Conservation (phyloP, 495 filamentous ascomycete species). For the Aspergillus haitiensis region DNA sequence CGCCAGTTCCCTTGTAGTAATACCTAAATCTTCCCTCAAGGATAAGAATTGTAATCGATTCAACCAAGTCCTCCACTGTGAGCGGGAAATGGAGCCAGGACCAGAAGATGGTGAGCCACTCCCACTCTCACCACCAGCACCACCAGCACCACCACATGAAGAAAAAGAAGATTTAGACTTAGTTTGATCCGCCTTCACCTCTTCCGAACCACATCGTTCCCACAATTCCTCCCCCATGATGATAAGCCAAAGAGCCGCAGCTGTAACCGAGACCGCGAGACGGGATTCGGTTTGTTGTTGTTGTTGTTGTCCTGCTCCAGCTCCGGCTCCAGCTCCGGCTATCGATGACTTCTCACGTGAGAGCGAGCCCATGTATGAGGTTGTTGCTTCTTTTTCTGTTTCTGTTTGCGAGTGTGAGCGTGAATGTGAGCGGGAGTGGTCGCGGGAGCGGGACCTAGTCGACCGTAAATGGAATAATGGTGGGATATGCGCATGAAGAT, state of each 20-base stretch:
- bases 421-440: too few relatives aligned
- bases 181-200: neutral
- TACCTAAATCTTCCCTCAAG: constrained; percentile 22
- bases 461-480: too few relatives aligned
- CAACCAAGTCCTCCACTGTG: constrained; percentile 23
- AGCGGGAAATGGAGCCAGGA: constrained; percentile 3
- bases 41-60: constrained; percentile 20
- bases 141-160: neutral
- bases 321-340: neutral
- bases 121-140: neutral
- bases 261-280: constrained; percentile 13
- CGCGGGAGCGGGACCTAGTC: too few relatives aligned
- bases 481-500: too few relatives aligned
- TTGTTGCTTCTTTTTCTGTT: neutral
- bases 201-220: neutral
- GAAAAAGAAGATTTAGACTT: neutral
- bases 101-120: neutral
- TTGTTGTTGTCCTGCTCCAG: neutral
- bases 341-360: neutral
- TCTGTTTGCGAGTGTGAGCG: neutral
- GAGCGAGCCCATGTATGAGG: neutral
- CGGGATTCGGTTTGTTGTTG: neutral
- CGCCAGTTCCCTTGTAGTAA: constrained; percentile 22
- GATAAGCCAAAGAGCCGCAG: constrained; percentile 22
- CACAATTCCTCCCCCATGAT: constrained; percentile 33